phyloP scores from a whole-genome alignment of 2,329 filamentous ascomycete species.

The Apiospora koreana region DNA sequence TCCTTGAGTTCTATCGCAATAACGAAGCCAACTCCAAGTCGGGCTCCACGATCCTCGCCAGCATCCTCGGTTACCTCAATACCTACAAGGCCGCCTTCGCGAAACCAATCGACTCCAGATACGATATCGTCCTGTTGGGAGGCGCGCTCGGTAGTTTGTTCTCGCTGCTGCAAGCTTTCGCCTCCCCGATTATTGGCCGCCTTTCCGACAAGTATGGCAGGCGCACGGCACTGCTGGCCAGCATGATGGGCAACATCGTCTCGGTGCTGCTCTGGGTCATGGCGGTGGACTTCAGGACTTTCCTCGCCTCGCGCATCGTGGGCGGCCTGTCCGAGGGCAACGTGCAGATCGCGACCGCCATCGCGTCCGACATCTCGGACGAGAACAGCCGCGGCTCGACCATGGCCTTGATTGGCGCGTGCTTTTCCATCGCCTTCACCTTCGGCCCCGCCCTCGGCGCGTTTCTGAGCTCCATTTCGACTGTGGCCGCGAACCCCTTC shows the following conservation, averaged over 20 bases:
- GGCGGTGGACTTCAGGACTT: constrained; percentile 92
- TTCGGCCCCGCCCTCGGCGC: constrained; percentile 93
- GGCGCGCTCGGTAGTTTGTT: constrained; percentile 94
- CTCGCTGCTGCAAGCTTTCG: constrained; percentile 84
- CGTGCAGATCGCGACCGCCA: constrained; percentile 92
- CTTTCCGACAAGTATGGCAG: constrained; percentile 89
- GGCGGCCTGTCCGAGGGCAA: constrained; percentile 96
- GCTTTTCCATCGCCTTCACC: constrained; percentile 96
- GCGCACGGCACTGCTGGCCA: constrained; percentile 81
- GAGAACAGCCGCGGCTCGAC: constrained; percentile 81
- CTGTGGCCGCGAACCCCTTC: constrained; percentile 87
- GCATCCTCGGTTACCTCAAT: constrained; percentile 81
- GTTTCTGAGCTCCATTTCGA: constrained; percentile 74
- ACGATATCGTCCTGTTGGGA: constrained; percentile 94
- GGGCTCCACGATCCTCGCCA: constrained; percentile 65
- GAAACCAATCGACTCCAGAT: constrained; percentile 89
- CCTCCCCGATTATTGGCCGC: constrained; percentile 85
- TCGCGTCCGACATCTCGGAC: constrained; percentile 94
- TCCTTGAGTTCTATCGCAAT: constrained; percentile 94
- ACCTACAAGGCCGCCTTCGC: constrained; percentile 93
- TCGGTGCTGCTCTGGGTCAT: constrained; percentile 93
- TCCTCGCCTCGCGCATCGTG: constrained; percentile 88
- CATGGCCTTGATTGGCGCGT: constrained; percentile 94
- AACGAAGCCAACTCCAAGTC: constrained; percentile 61
- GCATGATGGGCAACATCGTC: constrained; percentile 90